These are phyloP conservation scores for Osmanthus fragrans DNA, from an alignment of 257 asterid genomes.

Conservation along the genomic window DNA sequence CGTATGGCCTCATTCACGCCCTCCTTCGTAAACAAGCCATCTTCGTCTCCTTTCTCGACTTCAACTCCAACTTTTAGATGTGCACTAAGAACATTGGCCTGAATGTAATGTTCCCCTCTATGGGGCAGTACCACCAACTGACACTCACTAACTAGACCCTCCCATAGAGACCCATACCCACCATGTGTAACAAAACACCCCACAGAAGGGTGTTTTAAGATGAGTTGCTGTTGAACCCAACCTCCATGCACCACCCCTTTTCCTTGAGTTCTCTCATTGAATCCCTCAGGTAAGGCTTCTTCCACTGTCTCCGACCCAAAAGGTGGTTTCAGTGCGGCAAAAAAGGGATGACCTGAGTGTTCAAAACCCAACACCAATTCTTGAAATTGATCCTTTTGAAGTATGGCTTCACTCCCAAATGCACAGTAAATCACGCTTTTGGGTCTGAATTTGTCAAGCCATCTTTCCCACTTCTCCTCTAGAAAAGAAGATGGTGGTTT, in stretches of 20 bases:
- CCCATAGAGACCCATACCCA: constrained; percentile 42
- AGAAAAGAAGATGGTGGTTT: constrained; percentile 6
- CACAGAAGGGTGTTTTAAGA: constrained; percentile 34
- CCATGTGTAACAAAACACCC: constrained; percentile 56
- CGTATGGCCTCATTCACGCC: constrained; percentile 29
- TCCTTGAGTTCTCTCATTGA: constrained; percentile 16
- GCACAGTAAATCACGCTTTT: constrained; percentile 40
- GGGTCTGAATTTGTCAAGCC: constrained; percentile 30
- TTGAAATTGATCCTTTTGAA: constrained; percentile 33
- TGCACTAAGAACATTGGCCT: constrained; percentile 35
- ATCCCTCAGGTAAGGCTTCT: constrained; percentile 42
- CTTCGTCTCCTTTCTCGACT: constrained; percentile 50
- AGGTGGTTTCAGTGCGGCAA: constrained; percentile 38
- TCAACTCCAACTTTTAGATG: constrained; percentile 43
- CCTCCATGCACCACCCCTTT: constrained; percentile 36
- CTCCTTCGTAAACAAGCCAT: constrained; percentile 45
- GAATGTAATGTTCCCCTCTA: constrained; percentile 28
- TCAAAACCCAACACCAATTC: constrained; percentile 39
- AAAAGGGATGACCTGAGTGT: constrained; percentile 37
- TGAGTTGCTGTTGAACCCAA: constrained; percentile 47
- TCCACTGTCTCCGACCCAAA: constrained; percentile 27
- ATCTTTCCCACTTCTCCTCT: constrained; percentile 28
- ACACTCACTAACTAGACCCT: constrained; percentile 40
- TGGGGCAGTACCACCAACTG: constrained; percentile 41
- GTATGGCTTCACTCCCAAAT: constrained; percentile 47